Evolutionary conservation across 768 basidiomycete species (phyloP), one percentile per base, ranked within the genome.

Genomic region (Serpula lacrymans): DNA sequence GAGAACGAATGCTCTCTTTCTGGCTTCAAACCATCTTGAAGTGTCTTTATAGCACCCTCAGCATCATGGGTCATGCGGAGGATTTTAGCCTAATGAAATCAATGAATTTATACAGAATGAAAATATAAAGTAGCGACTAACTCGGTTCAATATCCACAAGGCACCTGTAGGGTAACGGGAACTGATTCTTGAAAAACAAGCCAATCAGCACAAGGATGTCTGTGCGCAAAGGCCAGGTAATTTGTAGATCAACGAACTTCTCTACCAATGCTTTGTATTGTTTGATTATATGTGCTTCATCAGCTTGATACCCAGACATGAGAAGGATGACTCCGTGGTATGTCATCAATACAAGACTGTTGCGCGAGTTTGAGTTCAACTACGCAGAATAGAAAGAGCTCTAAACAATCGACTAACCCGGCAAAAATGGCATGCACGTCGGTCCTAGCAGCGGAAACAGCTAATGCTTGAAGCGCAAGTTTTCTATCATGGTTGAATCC

Each of bases 371-470:
- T 48, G 8, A 28, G 34, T 16, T 27, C 11, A 34, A 1, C 27
- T 13, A 12, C 21, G 22, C 29, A 21, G 22, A 16, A 11, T 21
- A 34, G 31, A 4, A 36, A 4, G n/a, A 37, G 26, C 25, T 27
- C 7, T 16, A 41, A 34, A 10, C 38, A 27, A 24, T 17, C 32
- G 29, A 62, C 78, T 25, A 45, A 85, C 84, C 86, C 84, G 17
- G 88, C 72, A 54, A 89, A 89, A 9, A 85, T 78, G 6, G 78
- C 68, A 64, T 91, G 88, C 2, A 85, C 78, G 46, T 90, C 88
- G 4, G 65, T 64, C 50, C 76, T 77, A 3, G 72, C 68, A 3
- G 85, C 84, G 6, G 84, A 74, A 13, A 89, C 75, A 0, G 80
- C 74, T 2, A 89, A 67, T 0, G 88, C 82, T 33, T 72, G 74